phyloP scores from a whole-genome alignment of 2,329 filamentous ascomycete genomes.

The Cordyceps cicadae region DNA sequence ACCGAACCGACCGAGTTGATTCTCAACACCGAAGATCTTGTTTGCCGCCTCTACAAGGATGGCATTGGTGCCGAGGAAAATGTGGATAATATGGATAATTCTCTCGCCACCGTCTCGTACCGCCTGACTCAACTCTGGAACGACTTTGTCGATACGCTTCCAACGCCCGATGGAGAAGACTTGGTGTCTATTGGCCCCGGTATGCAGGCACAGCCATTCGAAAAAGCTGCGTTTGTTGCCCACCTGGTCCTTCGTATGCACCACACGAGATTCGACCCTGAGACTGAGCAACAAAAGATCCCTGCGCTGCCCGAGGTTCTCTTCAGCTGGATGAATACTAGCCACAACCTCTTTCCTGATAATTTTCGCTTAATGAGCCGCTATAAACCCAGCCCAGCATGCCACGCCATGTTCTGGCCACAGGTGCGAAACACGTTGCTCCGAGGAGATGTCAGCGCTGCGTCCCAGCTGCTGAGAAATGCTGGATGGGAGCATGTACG shows the following conservation, averaged over 20 bases:
- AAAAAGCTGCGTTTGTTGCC: slow-evolving; percentile 73
- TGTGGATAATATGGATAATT: slow-evolving; percentile 46
- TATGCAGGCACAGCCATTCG: slow-evolving; percentile 51
- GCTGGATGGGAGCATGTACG: slow-evolving; percentile 74
- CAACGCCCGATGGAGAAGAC: slow-evolving; percentile 43
- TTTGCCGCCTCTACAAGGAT: slow-evolving; percentile 57
- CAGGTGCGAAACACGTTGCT: slow-evolving; percentile 65
- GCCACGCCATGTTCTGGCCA: slow-evolving; percentile 77
- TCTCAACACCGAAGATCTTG: slow-evolving; percentile 63
- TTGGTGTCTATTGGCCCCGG: slow-evolving; percentile 58
- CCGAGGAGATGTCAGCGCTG: slow-evolving; percentile 63
- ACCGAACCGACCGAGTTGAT: slow-evolving; percentile 65
- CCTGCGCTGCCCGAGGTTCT: slow-evolving; percentile 66
- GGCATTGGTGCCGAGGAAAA: slow-evolving; percentile 50
- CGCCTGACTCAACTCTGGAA: slow-evolving; percentile 50
- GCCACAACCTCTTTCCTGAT: slow-evolving; percentile 63
- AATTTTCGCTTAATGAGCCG: slow-evolving; percentile 58
- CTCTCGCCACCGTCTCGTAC: slow-evolving; percentile 44
- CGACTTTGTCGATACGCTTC: slow-evolving; percentile 40
- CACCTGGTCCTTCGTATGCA: slow-evolving; percentile 71
- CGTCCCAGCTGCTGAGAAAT: slow-evolving; percentile 58
- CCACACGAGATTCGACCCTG: slow-evolving; percentile 47
- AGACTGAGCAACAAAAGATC: slow-evolving; percentile 30
- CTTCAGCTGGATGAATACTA: slow-evolving; percentile 71
- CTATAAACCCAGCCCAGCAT: slow-evolving; percentile 63